Evolutionary conservation across 139 green algal genomes (phyloP), one percentile per base, ranked within the genome.

Genomic region (Volvox reticuliferus): DNA sequence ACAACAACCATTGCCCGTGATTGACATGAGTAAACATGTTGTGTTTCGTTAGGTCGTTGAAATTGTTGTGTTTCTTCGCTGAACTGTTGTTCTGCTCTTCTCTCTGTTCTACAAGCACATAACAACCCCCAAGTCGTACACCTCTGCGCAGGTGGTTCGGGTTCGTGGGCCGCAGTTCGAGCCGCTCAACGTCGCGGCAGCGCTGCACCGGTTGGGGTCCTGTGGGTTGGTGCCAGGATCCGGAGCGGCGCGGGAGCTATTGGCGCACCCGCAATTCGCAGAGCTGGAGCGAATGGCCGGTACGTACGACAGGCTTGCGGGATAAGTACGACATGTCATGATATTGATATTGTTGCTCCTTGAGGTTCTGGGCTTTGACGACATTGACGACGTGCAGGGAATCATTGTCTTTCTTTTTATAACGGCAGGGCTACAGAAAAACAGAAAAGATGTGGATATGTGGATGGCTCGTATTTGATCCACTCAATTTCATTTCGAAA

Each of bases 171-270:
- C 12, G 2, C 33, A 75, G 21, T 90, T 90, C 50, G 86, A 90
- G 44, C 36, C 86, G 0, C 30, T 84, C 44, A 90, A 90, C 36
- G 86, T 63, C 50, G 86, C 86, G 0, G n/a, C 86, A 0, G 86
- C 86, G 73, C 86, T 90, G 86, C 86, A 90, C 71, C 86, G 86
- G 0, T 50, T 90, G 50, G 86, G 86, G 44, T 35, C 73, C 71
- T 83, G 50, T 44, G 86, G 85, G 6, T 69, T 90, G 73, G 44
- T 5, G 69, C 22, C 69, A 16, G 81, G 61, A 32, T 19, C 61
- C 61, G n/a, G 32, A 18, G 85, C n/a, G 28, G 71, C 30, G 9
- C 86, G 86, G 20, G 14, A 50, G 21, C 30, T 90, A 21, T 2
- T 36, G 50, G 12, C 21, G 0, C 50, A 83, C 73, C 71, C 73